Percentiles rank a stretch among this genome's conserved stretches.
These are phyloP conservation scores for Fragaria nilgerrensis DNA, from an alignment of 306 rosid genomes.

Conservation along the genomic window DNA sequence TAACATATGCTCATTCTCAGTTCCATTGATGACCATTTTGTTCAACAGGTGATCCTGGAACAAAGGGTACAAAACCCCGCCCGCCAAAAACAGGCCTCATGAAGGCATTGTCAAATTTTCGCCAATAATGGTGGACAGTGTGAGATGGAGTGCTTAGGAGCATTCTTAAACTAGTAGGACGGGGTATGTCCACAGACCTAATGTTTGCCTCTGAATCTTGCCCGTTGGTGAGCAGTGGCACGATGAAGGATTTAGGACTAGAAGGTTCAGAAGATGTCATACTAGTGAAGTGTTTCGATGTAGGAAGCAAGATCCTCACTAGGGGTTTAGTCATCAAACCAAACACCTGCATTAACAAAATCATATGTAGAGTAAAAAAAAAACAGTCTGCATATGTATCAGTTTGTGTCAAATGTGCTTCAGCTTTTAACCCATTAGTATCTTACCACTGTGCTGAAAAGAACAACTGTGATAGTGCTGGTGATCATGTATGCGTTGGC, in stretches of 20 bases:
- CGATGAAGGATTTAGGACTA: conserved; percentile 57
- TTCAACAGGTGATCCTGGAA: conserved; percentile 84
- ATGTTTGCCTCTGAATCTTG: conserved; percentile 33
- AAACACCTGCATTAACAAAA: conserved; percentile 59
- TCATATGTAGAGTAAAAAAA: background rate
- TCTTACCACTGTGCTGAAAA: conserved; percentile 95
- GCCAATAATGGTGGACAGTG: conserved; percentile 86
- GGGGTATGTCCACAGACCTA: conserved; percentile 22
- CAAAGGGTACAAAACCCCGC: conserved; percentile 80
- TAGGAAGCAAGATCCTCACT: conserved; percentile 76
- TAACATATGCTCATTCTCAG: conserved; percentile 10
- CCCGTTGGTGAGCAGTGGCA: conserved; percentile 62
- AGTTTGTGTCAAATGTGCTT: background rate
- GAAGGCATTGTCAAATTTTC: conserved; percentile 73
- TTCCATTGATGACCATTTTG: conserved; percentile 47
- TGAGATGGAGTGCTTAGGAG: conserved; percentile 56
- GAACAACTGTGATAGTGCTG: conserved; percentile 94
- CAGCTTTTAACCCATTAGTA: background rate
- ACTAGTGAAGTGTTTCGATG: conserved; percentile 42
- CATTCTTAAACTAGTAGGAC: conserved; percentile 49
- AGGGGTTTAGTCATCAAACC: conserved; percentile 94
- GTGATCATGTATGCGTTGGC: conserved; percentile 91
- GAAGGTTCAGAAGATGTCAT: conserved; percentile 58
- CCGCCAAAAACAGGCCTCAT: conserved; percentile 97
- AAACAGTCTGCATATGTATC: background rate